phyloP scores from a whole-genome alignment of 1,284 basidiomycete species.

The Ustilago xerochloae region DNA sequence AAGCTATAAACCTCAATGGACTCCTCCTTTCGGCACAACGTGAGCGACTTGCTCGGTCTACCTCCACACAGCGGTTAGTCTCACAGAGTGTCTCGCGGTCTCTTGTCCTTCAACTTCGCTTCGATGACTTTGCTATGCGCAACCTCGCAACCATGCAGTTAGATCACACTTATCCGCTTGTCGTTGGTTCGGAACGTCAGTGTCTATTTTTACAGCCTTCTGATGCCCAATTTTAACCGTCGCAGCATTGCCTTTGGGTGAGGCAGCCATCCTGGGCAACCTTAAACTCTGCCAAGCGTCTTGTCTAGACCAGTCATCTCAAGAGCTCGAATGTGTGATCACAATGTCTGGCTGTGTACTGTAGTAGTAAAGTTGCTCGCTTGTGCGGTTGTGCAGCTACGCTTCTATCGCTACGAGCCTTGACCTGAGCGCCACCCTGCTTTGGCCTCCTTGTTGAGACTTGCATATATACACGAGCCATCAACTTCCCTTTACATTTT shows the following conservation, averaged over 20 bases:
- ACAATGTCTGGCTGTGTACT: too few species aligned
- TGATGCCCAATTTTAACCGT: not conserved
- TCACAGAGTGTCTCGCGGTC: not conserved
- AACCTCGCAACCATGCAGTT: too few species aligned
- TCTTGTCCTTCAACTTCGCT: too few species aligned
- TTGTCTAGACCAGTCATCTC: too few species aligned
- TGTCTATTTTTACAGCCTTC: not conserved
- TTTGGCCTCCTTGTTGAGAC: not conserved
- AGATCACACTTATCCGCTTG: not conserved
- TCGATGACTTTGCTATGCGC: too few species aligned
- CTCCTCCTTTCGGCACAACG: not conserved
- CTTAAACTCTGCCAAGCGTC: not conserved
- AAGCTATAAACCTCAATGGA: not conserved
- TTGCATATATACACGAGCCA: conserved; percentile 1
- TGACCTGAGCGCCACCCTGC: not conserved
- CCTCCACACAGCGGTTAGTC: not conserved
- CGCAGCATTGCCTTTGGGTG: too few species aligned
- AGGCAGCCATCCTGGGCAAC: too few species aligned
- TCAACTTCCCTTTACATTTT: not conserved
- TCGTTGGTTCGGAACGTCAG: not conserved
- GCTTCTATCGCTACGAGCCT: not conserved
- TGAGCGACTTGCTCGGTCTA: not conserved
- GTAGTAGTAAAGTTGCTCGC: not conserved
- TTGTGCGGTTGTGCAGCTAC: not conserved
- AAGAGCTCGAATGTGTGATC: too few species aligned